Conservation (phyloP, 306 rosid species). For the Chamaecrista fasciculata region DNA sequence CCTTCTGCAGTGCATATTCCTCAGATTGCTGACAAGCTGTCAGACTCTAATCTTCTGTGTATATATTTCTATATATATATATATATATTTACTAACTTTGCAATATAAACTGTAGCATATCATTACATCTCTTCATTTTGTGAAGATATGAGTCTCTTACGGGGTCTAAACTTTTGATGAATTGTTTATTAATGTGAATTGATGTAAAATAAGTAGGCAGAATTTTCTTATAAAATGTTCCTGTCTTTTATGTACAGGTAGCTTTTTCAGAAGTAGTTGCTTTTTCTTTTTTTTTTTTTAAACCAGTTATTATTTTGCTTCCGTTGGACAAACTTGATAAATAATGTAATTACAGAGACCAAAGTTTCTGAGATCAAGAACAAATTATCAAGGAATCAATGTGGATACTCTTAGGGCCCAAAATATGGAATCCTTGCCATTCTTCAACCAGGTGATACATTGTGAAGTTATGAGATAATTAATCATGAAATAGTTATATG, state of each 20-base stretch:
- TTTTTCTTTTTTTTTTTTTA: neutral
- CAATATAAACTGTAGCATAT: neutral
- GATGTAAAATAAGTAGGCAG: neutral
- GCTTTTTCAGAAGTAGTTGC: neutral
- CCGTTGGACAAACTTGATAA: conserved; percentile 11
- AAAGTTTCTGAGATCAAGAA: conserved; percentile 69
- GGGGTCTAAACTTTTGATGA: neutral
- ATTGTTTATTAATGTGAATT: neutral
- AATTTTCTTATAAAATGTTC: neutral
- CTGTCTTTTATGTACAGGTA: neutral
- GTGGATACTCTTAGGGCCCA: conserved; percentile 82
- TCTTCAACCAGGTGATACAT: conserved; percentile 78
- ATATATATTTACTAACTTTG: too few species aligned
- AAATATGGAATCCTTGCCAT: conserved; percentile 91
- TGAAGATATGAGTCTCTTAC: neutral
- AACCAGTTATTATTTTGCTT: neutral
- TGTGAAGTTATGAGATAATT: conserved; percentile 16
- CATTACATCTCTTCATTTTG: neutral
- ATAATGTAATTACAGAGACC: conserved; percentile 58
- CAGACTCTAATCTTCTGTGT: neutral
- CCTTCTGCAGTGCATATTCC: neutral
- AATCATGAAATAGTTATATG: neutral
- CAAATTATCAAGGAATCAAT: conserved; percentile 86
- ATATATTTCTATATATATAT: too few species aligned
- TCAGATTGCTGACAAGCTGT: neutral